Evolutionary conservation across 2,329 filamentous ascomycete genomes (phyloP), one percentile per base, ranked within the genome.

Genomic region (Colletotrichum brevisporum): DNA sequence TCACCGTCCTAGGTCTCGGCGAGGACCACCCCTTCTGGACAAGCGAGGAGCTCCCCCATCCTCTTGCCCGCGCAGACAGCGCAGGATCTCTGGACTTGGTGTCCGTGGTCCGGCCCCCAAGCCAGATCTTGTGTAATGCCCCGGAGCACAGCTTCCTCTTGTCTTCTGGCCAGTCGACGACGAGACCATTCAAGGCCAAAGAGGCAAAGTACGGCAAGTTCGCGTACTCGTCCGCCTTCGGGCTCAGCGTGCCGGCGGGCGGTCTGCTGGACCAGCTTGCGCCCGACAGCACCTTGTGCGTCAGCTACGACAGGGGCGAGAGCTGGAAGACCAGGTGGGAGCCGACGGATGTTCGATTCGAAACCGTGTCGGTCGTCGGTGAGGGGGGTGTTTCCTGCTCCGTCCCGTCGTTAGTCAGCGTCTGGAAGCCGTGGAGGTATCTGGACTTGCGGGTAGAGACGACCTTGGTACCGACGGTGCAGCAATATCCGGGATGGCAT

Each of bases 51-150:
- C 50, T 68, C 13, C 72, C 75, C 9, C 80, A 83, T 63, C 78
- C 81, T n/a, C 12, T 53, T 5, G n/a, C 21, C 1, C 3, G 27
- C 6, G 13, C 13, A 36, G 2, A 36, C 8, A 2, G 5, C 10
- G 10, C n/a, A 16, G 52, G 13, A 10, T 16, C 24, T 5, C 13
- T 26, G 45, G 18, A 27, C 2, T 15, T 1, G 15, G 6, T 57
- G 10, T n/a, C 53, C 9, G 6, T 69, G 4, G 36, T 73, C 16
- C 57, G 50, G 53, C 55, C 71, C n/a, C 78, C 84, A 0, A 75
- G 78, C 70, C 83, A 85, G 3, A 82, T 85, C 5, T 53, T 84
- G 0, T 82, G 81, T 73, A 79, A 79, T 58, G 71, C 71, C 18
- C 70, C 61, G 2, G 63, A 63, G 2, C 81, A 82, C 66, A 79